Conservation (phyloP, 257 asterid species). For the Primulina tabacum region DNA sequence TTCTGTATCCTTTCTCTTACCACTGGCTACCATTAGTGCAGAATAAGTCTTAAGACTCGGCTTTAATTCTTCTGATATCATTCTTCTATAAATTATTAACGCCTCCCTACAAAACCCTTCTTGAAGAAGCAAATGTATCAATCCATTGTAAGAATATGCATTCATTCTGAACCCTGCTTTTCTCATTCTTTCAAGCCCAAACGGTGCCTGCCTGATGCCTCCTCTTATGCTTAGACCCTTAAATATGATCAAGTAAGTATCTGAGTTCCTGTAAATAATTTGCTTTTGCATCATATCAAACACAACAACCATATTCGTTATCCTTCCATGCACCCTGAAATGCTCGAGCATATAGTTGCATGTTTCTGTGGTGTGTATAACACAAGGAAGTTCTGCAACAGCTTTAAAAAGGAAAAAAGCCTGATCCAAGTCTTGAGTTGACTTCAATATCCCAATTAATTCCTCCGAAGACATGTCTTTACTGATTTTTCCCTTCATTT, state of each 20-base stretch:
- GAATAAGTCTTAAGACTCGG: slow-evolving; percentile 96
- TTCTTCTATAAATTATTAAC: slow-evolving; percentile 57
- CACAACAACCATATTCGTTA: slow-evolving; percentile 67
- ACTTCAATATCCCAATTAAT: slow-evolving; percentile 58
- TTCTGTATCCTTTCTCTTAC: slow-evolving; percentile 71
- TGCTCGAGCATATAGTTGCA: slow-evolving; percentile 89
- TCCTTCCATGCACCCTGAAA: slow-evolving; percentile 56
- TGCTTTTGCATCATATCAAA: slow-evolving; percentile 90
- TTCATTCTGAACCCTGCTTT: not conserved
- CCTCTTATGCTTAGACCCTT: slow-evolving; percentile 65
- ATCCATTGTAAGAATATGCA: slow-evolving; percentile 78
- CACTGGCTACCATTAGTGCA: slow-evolving; percentile 92
- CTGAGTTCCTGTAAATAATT: slow-evolving; percentile 68
- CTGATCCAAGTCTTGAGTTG: slow-evolving; percentile 43
- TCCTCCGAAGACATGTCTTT: slow-evolving; percentile 56
- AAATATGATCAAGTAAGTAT: slow-evolving; percentile 75
- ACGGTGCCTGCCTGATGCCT: slow-evolving; percentile 36
- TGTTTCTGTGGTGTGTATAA: slow-evolving; percentile 75
- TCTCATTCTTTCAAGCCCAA: slow-evolving; percentile 1
- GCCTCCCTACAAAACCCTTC: slow-evolving; percentile 76
- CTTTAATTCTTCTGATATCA: slow-evolving; percentile 72
- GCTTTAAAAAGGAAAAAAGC: slow-evolving; percentile 58
- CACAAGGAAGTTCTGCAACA: slow-evolving; percentile 50
- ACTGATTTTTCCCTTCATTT: slow-evolving; percentile 18
- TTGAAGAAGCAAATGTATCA: slow-evolving; percentile 85